Base-by-base conservation (phyloP, 73 alveolate species). In the Paramecium biaurelia region DNA sequence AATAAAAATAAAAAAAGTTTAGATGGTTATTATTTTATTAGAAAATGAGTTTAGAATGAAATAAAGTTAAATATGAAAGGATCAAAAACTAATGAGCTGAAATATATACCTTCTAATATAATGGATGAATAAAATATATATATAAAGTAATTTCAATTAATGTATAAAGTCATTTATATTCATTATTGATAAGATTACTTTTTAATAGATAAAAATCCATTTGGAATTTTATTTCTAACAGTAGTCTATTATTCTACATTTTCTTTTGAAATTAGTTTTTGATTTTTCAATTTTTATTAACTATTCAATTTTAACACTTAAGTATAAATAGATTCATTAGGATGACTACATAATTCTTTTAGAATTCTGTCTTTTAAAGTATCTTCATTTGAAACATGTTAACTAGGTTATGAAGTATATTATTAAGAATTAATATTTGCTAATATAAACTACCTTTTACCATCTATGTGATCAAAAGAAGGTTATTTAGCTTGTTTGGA, bases 271-370 rank as follows among this genome's bases (percentile, higher is more conserved):
- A 18, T 34, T 72, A 15, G n/a, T 20, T 72, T 72, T 38, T 7
- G 35, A 72, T 72, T 72, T 38, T 37, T 72, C 1, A 28, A 3
- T 72, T 72, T 72, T 38, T 72, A 11, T 26, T 79, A 24, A 43
- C 56, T 79, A 23, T 74, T 74, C 30, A 35, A 15, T 74, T 79
- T 79, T 12, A 79, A 45, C 7, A 79, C 90, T 23, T 79, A 79
- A 45, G 8, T 79, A 45, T 79, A 79, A 37, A 79, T 63, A 11
- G 90, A 79, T 9, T 79, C 90, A 9, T 76, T 57, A n/a, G 90
- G 90, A 79, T 79, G 90, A 43, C 74, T 43, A 47, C 90, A 79
- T 42, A 79, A 21, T 47, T 79, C 90, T 79, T 79, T 79, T 10
- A 79, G 12, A n/a, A 79, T 79, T 30, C 90, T 32, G 1, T 79